A percentile compares a stretch with the other conserved stretches of the same genome.
phyloP scores from a whole-genome alignment of 1,284 basidiomycete species.

The Testicularia cyperi region DNA sequence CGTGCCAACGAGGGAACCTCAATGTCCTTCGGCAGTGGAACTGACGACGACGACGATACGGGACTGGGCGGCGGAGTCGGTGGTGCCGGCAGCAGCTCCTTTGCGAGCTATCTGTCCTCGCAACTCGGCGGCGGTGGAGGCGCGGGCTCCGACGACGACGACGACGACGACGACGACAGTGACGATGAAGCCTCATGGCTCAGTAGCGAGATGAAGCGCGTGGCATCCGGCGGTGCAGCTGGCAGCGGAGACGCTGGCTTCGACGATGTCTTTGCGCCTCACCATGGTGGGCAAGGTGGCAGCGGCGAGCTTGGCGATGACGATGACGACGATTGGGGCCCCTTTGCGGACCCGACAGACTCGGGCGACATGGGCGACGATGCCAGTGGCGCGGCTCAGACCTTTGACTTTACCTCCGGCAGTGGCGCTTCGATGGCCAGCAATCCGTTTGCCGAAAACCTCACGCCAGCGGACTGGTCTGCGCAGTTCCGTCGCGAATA shows the following conservation, averaged over 20 bases:
- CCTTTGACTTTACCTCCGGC: slow-evolving; percentile 17
- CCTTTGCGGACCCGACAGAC: slow-evolving; percentile 48
- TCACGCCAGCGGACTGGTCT: slow-evolving; percentile 59
- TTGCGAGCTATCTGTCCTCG: slow-evolving; percentile 58
- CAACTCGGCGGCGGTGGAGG: slow-evolving; percentile 53
- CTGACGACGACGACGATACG: slow-evolving; percentile 23
- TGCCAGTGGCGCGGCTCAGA: slow-evolving; percentile 6
- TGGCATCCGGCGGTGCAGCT: slow-evolving; percentile 5
- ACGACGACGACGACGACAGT: slow-evolving; percentile 51
- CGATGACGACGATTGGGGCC: slow-evolving; percentile 58
- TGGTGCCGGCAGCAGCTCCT: slow-evolving; percentile 39
- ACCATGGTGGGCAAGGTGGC: slow-evolving; percentile 5
- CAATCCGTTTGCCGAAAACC: slow-evolving; percentile 45
- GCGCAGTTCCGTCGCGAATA: slow-evolving; percentile 48
- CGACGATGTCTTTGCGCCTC: slow-evolving; percentile 38
- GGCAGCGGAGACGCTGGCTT: slow-evolving; percentile 26
- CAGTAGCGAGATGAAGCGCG: slow-evolving; percentile 38
- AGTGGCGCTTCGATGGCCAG: not conserved
- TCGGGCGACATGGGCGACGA: slow-evolving; percentile 2
- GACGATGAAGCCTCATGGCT: slow-evolving; percentile 54
- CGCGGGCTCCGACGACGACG: slow-evolving; percentile 46
- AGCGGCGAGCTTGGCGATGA: slow-evolving; percentile 32
- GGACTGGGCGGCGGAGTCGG: slow-evolving; percentile 16
- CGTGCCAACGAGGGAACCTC: slow-evolving; percentile 39
- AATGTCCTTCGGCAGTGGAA: slow-evolving; percentile 39